Conservation (phyloP, 495 filamentous ascomycete species). For the Elasticomyces elasticus region DNA sequence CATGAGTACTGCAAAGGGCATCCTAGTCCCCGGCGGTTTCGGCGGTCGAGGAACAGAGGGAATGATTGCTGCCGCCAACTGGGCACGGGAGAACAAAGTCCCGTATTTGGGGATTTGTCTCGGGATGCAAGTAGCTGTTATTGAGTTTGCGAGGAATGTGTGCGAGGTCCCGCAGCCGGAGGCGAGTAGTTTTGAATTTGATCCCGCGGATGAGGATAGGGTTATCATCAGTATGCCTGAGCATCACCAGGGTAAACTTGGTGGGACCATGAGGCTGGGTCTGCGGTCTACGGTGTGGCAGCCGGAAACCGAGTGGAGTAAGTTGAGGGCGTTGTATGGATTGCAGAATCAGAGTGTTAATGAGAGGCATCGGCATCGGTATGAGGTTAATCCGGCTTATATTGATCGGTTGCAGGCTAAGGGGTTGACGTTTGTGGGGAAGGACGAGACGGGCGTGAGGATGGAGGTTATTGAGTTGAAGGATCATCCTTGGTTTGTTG, state of each 20-base stretch:
- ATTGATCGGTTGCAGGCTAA: constrained; percentile 47
- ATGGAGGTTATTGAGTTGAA: constrained; percentile 88
- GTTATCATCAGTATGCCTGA: constrained; percentile 91
- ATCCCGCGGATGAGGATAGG: constrained; percentile 44
- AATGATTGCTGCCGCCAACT: constrained; percentile 75
- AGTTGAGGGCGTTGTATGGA: constrained; percentile 66
- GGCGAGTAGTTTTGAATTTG: constrained; percentile 60
- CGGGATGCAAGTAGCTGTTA: constrained; percentile 88
- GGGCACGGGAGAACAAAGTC: constrained; percentile 68
- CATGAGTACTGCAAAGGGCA: constrained; percentile 59
- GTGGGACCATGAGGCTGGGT: constrained; percentile 90
- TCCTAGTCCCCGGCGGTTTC: constrained; percentile 72
- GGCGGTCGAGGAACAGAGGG: constrained; percentile 71
- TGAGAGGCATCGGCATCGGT: constrained; percentile 67
- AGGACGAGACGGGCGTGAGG: constrained; percentile 70
- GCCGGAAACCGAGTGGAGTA: constrained; percentile 65
- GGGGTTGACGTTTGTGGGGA: constrained; percentile 61
- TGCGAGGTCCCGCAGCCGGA: constrained; percentile 42
- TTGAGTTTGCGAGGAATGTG: constrained; percentile 73
- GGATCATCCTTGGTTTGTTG: constrained; percentile 87
- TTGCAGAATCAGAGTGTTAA: constrained; percentile 31
- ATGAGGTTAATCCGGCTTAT: constrained; percentile 64
- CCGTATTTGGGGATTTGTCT: constrained; percentile 91
- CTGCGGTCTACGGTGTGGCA: constrained; percentile 67
- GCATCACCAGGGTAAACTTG: constrained; percentile 59